A percentile compares a stretch with the other conserved stretches of the same genome.
Evolutionary conservation across 1,139 yeast genomes (phyloP).

Genomic region (Dujonia santamariae): DNA sequence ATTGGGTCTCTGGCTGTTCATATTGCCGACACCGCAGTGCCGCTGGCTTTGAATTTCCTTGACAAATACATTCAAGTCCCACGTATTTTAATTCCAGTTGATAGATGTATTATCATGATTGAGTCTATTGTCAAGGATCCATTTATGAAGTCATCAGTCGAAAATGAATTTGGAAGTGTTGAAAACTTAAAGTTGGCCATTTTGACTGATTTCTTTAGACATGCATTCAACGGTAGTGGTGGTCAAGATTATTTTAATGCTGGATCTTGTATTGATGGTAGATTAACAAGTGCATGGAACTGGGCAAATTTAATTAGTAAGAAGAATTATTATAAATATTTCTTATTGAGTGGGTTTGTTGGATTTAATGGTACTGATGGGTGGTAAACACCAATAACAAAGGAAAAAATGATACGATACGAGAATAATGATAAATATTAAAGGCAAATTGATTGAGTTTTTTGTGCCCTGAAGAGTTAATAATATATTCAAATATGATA

Average conservation of each 20-base stretch:
- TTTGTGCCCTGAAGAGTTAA: no score
- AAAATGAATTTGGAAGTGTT: conserved; percentile 51
- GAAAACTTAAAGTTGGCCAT: conserved; percentile 51
- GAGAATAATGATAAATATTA: no score
- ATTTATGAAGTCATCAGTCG: conserved; percentile 46
- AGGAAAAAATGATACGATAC: no score
- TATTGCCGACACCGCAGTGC: conserved; percentile 75
- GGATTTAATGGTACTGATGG: conserved; percentile 77
- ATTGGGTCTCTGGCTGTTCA: conserved; percentile 76
- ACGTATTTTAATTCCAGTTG: conserved; percentile 66
- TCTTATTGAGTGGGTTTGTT: conserved; percentile 64
- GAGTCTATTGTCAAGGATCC: conserved; percentile 50
- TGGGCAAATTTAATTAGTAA: conserved; percentile 68
- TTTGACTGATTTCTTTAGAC: conserved; percentile 65
- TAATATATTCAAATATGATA: no score
- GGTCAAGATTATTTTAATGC: conserved; percentile 78
- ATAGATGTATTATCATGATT: conserved; percentile 49
- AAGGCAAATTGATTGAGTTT: no score
- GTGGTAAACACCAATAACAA: conserved; percentile 15
- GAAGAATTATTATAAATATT: conserved; percentile 60
- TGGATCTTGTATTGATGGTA: conserved; percentile 77
- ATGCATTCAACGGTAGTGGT: conserved; percentile 76
- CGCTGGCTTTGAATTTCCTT: conserved; percentile 69
- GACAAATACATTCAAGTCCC: conserved; percentile 79
- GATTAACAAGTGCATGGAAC: conserved; percentile 76